phyloP scores from a whole-genome alignment of 1,284 basidiomycete species.

The Moniliella sp. region DNA sequence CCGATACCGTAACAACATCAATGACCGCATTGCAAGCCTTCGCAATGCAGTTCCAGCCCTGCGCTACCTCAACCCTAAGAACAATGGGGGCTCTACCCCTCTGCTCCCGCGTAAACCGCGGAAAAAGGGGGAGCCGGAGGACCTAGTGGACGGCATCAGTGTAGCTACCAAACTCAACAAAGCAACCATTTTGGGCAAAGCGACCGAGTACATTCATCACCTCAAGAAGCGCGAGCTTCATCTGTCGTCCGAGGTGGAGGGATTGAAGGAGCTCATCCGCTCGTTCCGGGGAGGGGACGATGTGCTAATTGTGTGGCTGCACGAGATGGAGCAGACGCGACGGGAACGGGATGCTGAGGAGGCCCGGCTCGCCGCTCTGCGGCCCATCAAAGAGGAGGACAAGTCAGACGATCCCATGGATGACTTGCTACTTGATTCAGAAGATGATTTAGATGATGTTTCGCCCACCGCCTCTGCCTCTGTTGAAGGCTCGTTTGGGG shows the following conservation, averaged over 20 bases:
- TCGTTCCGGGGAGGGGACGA: constrained; percentile 27
- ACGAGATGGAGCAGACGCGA: constrained; percentile 26
- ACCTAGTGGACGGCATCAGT: constrained; percentile 28
- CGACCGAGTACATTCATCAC: constrained; percentile 31
- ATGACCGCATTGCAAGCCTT: constrained; percentile 28
- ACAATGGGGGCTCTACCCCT: no score
- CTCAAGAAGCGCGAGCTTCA: constrained; percentile 24
- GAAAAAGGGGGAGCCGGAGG: no score
- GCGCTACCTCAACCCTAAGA: no score
- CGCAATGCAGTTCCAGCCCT: constrained; percentile 59
- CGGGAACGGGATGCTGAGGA: no score
- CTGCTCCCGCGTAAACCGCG: no score
- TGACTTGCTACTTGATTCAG: no score
- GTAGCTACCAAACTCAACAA: constrained; percentile 33
- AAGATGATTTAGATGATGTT: no score
- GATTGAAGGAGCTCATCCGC: constrained; percentile 19
- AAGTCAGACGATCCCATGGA: constrained; percentile 11
- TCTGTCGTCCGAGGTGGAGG: constrained; percentile 18
- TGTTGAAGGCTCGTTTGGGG: background rate
- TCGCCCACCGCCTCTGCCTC: background rate
- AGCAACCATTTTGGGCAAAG: constrained; percentile 27
- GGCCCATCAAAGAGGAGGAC: constrained; percentile 9
- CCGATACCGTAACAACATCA: constrained; percentile 31
- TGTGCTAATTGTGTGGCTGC: constrained; percentile 21
- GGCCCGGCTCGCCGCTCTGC: no score